A percentile compares a stretch with the other conserved stretches of the same genome.
phyloP scores from a whole-genome alignment of 768 basidiomycete species.

The Tricholoma sp. region DNA sequence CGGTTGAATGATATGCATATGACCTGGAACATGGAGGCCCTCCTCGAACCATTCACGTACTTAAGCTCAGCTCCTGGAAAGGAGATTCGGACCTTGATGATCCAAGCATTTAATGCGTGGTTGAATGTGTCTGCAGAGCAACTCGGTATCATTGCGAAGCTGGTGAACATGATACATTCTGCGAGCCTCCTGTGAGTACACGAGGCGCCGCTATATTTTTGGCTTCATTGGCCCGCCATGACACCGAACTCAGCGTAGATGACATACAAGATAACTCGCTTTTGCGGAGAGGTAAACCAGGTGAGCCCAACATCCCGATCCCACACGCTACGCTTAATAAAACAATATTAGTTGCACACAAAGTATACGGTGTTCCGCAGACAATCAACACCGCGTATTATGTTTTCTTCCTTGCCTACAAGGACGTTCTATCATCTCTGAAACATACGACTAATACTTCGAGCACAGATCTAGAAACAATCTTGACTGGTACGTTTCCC shows the following conservation, averaged over 20 bases:
- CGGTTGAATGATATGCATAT: not conserved
- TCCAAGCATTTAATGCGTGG: constrained; percentile 93
- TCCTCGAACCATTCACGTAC: constrained; percentile 88
- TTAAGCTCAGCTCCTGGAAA: constrained; percentile 84
- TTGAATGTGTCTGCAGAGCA: constrained; percentile 72
- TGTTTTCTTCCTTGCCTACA: constrained; percentile 88
- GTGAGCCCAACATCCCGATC: constrained; percentile 27
- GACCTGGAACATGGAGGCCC: constrained; percentile 23
- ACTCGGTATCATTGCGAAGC: constrained; percentile 65
- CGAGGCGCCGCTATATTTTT: not conserved
- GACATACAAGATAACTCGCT: constrained; percentile 93
- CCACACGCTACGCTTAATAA: not conserved
- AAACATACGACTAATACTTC: not conserved
- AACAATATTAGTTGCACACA: constrained; percentile 63
- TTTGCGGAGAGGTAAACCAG: constrained; percentile 80
- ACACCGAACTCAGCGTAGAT: constrained; percentile 57
- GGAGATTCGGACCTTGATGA: constrained; percentile 82
- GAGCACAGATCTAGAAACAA: not conserved
- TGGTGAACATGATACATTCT: constrained; percentile 94
- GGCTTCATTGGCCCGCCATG: too few relatives aligned
- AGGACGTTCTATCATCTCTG: constrained; percentile 38
- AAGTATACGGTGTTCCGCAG: constrained; percentile 92
- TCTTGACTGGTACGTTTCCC: not conserved
- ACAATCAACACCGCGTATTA: constrained; percentile 96
- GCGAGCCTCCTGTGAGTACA: constrained; percentile 78